Evolutionary conservation across 2,329 filamentous ascomycete genomes (phyloP), one percentile per base, ranked within the genome.

Genomic region (Claviceps sp.): DNA sequence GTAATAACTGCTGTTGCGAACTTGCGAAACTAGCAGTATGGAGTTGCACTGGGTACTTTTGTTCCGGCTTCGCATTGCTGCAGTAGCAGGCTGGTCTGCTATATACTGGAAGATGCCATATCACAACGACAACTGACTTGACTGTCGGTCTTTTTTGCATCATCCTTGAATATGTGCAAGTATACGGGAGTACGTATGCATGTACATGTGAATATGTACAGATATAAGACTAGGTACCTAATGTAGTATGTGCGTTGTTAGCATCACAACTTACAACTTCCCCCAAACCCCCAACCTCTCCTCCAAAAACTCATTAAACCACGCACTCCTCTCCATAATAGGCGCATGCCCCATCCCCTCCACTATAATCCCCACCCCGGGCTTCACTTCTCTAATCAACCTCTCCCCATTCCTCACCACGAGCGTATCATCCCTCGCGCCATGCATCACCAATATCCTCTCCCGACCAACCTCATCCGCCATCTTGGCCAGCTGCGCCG

Each of bases 361-460:
- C n/a, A 83, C 73, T 26, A 88, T 77, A 43, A 78, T 64, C 38
- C 76, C 78, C 54, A 72, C 75, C 3, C 72, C 81, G 1, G 87
- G 86, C 57, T 73, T 55, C 26, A 95, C 61, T 45, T 78, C 76
- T 49, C 80, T 73, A 53, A 85, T 79, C 57, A 95, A 66, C 65
- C 84, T 78, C 61, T 80, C 70, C 0, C 80, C 88, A 62, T 93
- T 86, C 5, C 75, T 75, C 47, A 83, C 73, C 4, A 77, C 80
- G 58, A 95, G 84, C 85, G 95, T 89, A n/a, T 73, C 72, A 66
- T 95, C 89, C 10, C 68, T 68, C 0, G 77, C 82, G 7, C 89
- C 89, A 66, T 95, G 89, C 58, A 91, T 66, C 5, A 95, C 78
- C 59, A 87, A 66, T 57, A 95, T 90, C 37, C 88, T 72, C 57